A percentile compares a stretch with the other conserved stretches of the same genome.
Evolutionary conservation across 176 grass and related monocot genomes (phyloP).

Genomic region (Pharus latifolius): DNA sequence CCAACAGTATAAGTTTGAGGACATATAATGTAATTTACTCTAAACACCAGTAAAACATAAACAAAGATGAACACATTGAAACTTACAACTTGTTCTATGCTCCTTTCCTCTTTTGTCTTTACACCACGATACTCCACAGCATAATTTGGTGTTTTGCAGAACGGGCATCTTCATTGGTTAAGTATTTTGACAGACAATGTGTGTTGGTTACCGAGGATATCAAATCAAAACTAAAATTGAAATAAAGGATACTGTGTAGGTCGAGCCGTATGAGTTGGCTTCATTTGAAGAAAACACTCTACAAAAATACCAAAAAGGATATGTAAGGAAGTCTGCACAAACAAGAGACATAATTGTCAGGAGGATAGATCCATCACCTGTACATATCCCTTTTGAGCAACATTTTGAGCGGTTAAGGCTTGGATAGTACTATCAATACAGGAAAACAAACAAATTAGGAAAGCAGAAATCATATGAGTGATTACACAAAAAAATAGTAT

Average conservation of each 20-base stretch:
- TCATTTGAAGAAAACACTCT: conserved; percentile 99
- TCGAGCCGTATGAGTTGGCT: conserved; percentile 71
- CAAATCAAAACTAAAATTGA: conserved; percentile 4
- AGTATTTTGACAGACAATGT: conserved; percentile 19
- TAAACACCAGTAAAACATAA: background rate
- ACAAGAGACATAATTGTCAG: background rate
- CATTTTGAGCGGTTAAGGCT: conserved; percentile 96
- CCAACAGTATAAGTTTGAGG: no score
- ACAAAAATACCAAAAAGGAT: conserved; percentile 28
- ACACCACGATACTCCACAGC: conserved; percentile 94
- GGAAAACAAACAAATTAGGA: conserved; percentile 11
- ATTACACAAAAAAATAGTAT: background rate
- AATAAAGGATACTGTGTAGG: conserved; percentile 96
- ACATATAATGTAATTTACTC: no score
- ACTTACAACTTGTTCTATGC: conserved; percentile 96
- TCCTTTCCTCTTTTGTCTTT: conserved; percentile 97
- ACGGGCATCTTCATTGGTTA: conserved; percentile 86
- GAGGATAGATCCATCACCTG: conserved; percentile 47
- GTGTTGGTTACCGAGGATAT: background rate
- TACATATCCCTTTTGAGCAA: conserved; percentile 98
- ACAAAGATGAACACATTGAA: background rate
- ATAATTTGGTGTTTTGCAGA: conserved; percentile 97
- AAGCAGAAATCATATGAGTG: background rate
- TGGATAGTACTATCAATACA: conserved; percentile 73
- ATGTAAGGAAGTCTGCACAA: conserved; percentile 13